Percentiles rank a stretch among this genome's conserved stretches.
phyloP scores from a whole-genome alignment of 2,329 filamentous ascomycete species.

The Paracorniculantispora psalliotae region DNA sequence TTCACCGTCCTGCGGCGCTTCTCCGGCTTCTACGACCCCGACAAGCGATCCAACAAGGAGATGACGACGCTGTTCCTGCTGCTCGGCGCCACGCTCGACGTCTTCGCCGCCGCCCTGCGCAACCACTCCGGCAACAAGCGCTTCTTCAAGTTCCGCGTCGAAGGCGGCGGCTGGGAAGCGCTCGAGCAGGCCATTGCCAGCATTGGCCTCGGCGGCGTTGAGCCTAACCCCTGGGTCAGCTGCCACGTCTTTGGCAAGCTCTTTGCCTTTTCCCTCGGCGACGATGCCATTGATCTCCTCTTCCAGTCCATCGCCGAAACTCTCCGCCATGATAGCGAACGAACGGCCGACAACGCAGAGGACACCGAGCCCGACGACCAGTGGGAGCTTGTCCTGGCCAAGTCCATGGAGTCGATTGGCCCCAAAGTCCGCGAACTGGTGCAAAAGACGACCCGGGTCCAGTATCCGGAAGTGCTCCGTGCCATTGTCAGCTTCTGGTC shows the following conservation, averaged over 20 bases:
- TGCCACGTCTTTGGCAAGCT: slow-evolving; percentile 78
- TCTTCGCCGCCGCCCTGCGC: slow-evolving; percentile 70
- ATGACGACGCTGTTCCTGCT: slow-evolving; percentile 63
- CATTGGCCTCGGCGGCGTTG: slow-evolving; percentile 59
- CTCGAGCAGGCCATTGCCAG: slow-evolving; percentile 68
- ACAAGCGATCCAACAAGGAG: slow-evolving; percentile 55
- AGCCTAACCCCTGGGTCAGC: slow-evolving; percentile 63
- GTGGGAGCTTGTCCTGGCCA: slow-evolving; percentile 34
- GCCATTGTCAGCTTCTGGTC: slow-evolving; percentile 61
- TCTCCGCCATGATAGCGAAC: slow-evolving; percentile 28
- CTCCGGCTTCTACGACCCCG: slow-evolving; percentile 71
- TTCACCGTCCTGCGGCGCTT: slow-evolving; percentile 65
- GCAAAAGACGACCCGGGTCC: slow-evolving; percentile 46
- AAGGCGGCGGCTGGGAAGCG: slow-evolving; percentile 72
- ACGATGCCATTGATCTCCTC: slow-evolving; percentile 66
- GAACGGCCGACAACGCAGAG: slow-evolving; percentile 22
- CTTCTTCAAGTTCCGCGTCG: slow-evolving; percentile 75
- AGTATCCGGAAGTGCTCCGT: slow-evolving; percentile 59
- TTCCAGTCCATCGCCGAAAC: slow-evolving; percentile 50
- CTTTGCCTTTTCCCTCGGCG: slow-evolving; percentile 73
- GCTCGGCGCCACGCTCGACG: slow-evolving; percentile 64
- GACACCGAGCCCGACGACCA: slow-evolving; percentile 32
- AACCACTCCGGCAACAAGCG: slow-evolving; percentile 80
- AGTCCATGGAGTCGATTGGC: slow-evolving; percentile 32
- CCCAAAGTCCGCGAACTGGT: slow-evolving; percentile 45